Conservation (phyloP, 2,329 filamentous ascomycete genomes). For the Neopestalotiopsis sp. region DNA sequence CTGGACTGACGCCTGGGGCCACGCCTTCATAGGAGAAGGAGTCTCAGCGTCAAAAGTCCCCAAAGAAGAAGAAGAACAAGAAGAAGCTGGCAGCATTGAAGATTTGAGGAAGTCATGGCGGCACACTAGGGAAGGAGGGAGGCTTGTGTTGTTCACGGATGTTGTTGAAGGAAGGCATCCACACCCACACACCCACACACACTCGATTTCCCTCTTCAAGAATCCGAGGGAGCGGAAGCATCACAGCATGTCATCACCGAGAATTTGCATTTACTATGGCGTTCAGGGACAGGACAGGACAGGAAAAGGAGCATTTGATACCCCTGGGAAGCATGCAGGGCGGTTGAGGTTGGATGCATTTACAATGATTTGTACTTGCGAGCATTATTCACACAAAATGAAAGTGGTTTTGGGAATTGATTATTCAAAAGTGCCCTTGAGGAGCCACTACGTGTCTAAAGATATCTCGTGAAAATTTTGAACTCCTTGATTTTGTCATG, state of each 20-base stretch:
- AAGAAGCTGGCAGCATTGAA: background rate
- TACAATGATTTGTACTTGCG: background rate
- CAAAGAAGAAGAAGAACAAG: background rate
- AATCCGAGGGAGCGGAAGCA: too few species aligned
- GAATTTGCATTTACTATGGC: background rate
- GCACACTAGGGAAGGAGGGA: too few species aligned
- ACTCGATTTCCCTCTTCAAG: too few species aligned
- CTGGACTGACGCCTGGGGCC: conserved; percentile 29
- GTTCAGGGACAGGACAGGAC: background rate
- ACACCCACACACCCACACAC: too few species aligned
- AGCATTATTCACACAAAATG: background rate
- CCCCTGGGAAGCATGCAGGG: background rate
- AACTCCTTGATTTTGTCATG: background rate
- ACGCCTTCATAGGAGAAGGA: conserved; percentile 29
- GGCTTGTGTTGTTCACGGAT: background rate
- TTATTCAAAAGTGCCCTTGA: background rate
- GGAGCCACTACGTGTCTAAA: background rate
- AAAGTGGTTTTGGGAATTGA: background rate
- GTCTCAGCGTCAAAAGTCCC: background rate
- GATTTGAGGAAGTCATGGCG: background rate
- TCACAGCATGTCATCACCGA: background rate
- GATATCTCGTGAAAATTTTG: background rate
- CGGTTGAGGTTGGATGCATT: background rate
- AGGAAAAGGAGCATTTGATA: conserved; percentile 12
- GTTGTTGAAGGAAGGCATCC: background rate